Base-by-base conservation (phyloP, 2,329 filamentous ascomycete species). In the Aspergillus fructus region DNA sequence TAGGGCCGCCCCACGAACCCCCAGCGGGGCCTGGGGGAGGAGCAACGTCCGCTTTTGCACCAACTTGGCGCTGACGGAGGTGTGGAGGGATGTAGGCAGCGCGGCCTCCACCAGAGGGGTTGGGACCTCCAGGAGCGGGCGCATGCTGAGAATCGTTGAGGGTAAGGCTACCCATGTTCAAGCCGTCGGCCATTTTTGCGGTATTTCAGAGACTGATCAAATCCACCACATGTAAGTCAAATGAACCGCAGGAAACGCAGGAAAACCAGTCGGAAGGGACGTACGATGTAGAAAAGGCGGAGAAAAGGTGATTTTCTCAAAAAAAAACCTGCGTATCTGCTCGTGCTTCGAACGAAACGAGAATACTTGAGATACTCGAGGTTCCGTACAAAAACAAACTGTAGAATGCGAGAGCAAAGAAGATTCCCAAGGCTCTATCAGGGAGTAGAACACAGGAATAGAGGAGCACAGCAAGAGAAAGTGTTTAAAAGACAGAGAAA, bases 51-150 rank as follows among this genome's bases (percentile, higher is more conserved):
- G 77, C 72, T 46, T 68, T 69, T 34, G 72, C 69, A 56, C 72
- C 71, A 58, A 66, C 65, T 53, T 67, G 66, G 59, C 73, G 74
- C 53, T 73, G 70, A 64, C 85, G 83, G 64, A 87, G 81, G 73
- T 88, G 85, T 67, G 85, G 85, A 68, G 85, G 85, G 66, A 88
- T 87, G 75, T 88, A 88, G 66, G 85, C 82, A 73, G 83, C 79
- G 70, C 84, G 85, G 66, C 83, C 82, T 59, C 74, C 72, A 65
- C 74, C 74, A 67, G 77, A 75, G 60, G 64, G 62, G 63, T 50
- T 56, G 13, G 74, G 74, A 30, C 51, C 51, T 30, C 42, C 34
- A 70, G 78, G 76, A 52, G 58, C 61, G 52, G 75, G 74, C 56
- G 83, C 84, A 72, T 86, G 84, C 76, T 85, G 81, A 60, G 83